Evolutionary conservation across 164 flowering plant genomes (phyloP).

Genomic region (Akebia trifoliata): DNA sequence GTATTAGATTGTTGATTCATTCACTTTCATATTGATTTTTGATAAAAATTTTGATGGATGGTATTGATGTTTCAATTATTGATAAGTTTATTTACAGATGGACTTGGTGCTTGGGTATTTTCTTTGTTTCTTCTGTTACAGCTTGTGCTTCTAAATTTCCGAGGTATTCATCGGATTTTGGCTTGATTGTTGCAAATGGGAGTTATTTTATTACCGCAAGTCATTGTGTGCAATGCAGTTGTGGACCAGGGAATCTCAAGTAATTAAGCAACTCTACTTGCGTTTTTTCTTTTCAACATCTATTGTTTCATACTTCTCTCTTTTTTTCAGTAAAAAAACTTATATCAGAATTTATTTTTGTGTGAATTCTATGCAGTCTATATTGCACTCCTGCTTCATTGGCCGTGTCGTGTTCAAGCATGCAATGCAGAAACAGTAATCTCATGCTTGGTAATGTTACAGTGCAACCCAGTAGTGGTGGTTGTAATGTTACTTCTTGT

Average conservation of each 20-base stretch:
- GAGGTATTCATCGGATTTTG: constrained; percentile 50
- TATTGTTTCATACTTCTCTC: not conserved
- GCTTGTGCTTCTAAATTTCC: constrained; percentile 81
- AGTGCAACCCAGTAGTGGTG: constrained; percentile 54
- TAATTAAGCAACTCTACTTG: constrained; percentile 24
- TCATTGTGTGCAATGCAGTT: constrained; percentile 97
- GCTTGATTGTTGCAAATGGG: constrained; percentile 82
- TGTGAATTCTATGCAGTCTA: constrained; percentile 41
- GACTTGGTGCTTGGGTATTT: constrained; percentile 9
- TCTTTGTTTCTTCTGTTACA: constrained; percentile 25
- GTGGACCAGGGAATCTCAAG: constrained; percentile 83
- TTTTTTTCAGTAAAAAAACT: not conserved
- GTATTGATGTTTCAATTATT: constrained; percentile 1
- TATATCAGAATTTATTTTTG: not conserved
- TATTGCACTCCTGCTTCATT: constrained; percentile 85
- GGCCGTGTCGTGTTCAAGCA: constrained; percentile 90
- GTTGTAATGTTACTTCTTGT: constrained; percentile 89
- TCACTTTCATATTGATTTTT: not conserved
- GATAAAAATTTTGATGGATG: too few relatives aligned
- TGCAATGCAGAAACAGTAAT: constrained; percentile 88
- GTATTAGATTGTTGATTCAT: not conserved
- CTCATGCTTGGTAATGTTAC: constrained; percentile 86
- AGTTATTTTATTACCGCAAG: constrained; percentile 86
- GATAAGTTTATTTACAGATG: constrained; percentile 3
- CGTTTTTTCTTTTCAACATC: not conserved